phyloP scores from a whole-genome alignment of 108 stramenopile genomes.

The Skeletonema potamos region DNA sequence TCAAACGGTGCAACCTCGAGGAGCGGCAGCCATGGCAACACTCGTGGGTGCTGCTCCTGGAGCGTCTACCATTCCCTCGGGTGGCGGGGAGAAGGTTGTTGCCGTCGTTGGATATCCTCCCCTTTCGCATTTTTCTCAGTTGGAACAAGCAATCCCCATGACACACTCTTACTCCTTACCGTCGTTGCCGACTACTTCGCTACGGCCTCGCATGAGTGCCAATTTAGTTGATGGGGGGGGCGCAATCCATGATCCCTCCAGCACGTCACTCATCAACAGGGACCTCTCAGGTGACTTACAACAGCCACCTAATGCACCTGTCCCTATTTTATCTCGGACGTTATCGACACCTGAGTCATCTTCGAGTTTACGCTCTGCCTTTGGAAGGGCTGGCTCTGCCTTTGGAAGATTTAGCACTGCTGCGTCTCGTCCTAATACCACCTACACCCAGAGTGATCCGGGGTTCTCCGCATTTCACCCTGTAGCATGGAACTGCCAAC shows the following conservation, averaged over 20 bases:
- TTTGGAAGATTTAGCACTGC: background rate
- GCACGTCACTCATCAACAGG: background rate
- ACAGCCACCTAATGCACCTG: background rate
- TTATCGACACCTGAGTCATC: background rate
- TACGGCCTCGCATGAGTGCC: background rate
- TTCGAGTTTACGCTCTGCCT: background rate
- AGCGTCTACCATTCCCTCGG: background rate
- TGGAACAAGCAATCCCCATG: constrained; percentile 1
- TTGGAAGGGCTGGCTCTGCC: background rate
- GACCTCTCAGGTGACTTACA: background rate
- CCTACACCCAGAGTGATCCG: background rate
- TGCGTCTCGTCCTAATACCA: background rate
- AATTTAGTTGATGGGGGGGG: background rate
- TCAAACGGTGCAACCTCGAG: background rate
- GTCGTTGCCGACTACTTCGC: background rate
- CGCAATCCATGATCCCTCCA: background rate
- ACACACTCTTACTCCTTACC: background rate
- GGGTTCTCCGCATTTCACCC: background rate
- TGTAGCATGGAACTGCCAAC: background rate
- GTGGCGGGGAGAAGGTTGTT: background rate
- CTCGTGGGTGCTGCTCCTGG: background rate
- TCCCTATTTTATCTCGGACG: background rate
- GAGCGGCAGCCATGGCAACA: background rate
- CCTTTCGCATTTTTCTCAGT: background rate
- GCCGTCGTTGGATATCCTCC: background rate